Base-by-base conservation (phyloP, 2,329 filamentous ascomycete species). In the Chrysoporthe deuterocubensis region DNA sequence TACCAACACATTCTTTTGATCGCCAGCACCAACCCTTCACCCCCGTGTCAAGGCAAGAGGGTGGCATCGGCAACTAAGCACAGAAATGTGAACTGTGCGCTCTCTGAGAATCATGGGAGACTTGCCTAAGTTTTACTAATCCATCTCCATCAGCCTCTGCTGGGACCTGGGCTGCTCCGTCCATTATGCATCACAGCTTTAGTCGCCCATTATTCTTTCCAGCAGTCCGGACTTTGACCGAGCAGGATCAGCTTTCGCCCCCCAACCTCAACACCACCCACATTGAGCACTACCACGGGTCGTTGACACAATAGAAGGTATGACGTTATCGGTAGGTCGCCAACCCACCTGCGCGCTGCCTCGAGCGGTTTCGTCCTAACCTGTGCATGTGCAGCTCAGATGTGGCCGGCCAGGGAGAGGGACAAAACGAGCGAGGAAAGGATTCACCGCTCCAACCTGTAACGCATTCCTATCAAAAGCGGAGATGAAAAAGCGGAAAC, bases 401-500 rank as follows among this genome's bases (percentile, higher is more conserved):
- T 6, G 18, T 40, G 14, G 16, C 60, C 42, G 46, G 26, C n/a
- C 11, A 42, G 34, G 42, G 40, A 64, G 32, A 26, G 40, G 21
- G 2, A 21, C 40, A 57, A 46, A 37, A 56, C 14, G 48, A 64
- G 26, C 52, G 50, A 64, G 8, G 26, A 32, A 43, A 43, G n/a
- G 40, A 44, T 61, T 61, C 65, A 67, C 67, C 67, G 67, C 67
- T 64, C 21, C 21, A 64, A 16, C 26, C 32, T 62, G 43, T 40
- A 57, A 48, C 40, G n/a, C 21, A 61, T 42, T 34, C 40, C 50
- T 64, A 52, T 58, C 52, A 62, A 63, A 59, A 68, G 63, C 59
- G 63, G 63, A 66, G 54, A 60, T 46, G 26, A 14, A 61, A 61
- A 50, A 50, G 67, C 67, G 61, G 40, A 64, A 64, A 58, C 34